Conservation (phyloP, 495 filamentous ascomycete species). For the Bathelium albidoporum region DNA sequence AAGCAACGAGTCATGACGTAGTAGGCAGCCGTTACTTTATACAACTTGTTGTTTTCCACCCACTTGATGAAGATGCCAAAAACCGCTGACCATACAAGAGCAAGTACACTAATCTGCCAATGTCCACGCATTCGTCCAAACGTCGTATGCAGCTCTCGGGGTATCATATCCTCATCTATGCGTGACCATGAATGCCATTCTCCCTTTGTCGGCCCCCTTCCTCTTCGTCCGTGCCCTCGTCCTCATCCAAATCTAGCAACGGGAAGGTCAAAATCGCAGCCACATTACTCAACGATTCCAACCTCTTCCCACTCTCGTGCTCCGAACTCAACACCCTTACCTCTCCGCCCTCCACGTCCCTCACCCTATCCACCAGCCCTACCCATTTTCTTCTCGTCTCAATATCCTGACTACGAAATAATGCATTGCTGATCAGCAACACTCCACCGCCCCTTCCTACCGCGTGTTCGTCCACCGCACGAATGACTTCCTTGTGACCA, state of each 20-base stretch:
- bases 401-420: constrained; percentile 82
- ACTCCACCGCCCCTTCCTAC: constrained; percentile 78
- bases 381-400: constrained; percentile 73
- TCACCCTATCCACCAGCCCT: constrained; percentile 79
- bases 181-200: not conserved
- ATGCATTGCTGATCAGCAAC: constrained; percentile 69
- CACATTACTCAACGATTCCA: constrained; percentile 78
- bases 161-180: not conserved
- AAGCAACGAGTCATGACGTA: too few species aligned
- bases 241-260: constrained; percentile 61
- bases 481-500: constrained; percentile 73
- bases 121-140: too few species aligned
- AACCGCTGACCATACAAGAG: not conserved
- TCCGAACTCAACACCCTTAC: constrained; percentile 78
- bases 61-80: too few species aligned
- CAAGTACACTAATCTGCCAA: too few species aligned
- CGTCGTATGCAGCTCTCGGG: too few species aligned
- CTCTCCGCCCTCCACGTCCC: constrained; percentile 72
- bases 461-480: constrained; percentile 78
- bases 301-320: constrained; percentile 83
- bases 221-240: constrained; percentile 17
- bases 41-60: too few species aligned
- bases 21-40: too few species aligned
- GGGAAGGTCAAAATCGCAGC: constrained; percentile 89
- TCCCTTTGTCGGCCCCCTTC: not conserved